These are phyloP conservation scores for Suaeda aralocaspica DNA, from an alignment of 148 eudicot genomes.

Conservation along the genomic window DNA sequence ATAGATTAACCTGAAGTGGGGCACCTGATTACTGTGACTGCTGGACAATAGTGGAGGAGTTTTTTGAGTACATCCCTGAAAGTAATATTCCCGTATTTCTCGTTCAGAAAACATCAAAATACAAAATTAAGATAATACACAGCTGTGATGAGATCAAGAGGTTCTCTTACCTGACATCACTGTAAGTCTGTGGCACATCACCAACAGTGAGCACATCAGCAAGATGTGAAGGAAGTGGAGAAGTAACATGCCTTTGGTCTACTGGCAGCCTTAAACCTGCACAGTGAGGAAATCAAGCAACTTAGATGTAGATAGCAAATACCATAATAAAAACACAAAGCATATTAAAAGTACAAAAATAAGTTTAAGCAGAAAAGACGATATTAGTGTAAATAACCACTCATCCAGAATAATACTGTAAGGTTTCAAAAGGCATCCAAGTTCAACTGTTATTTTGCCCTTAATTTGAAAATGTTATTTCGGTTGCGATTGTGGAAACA, in stretches of 20 bases:
- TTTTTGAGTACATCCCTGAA: conserved; percentile 80
- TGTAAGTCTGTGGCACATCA: conserved; percentile 49
- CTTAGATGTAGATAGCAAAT: not conserved
- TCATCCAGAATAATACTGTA: too few species aligned
- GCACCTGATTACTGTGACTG: conserved; percentile 61
- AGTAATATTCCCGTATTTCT: conserved; percentile 3
- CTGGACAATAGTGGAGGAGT: conserved; percentile 71
- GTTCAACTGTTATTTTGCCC: too few species aligned
- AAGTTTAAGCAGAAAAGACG: conserved; percentile 3
- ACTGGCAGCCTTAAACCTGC: conserved; percentile 70
- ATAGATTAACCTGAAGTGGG: conserved; percentile 59
- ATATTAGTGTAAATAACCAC: not conserved
- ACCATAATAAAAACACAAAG: too few species aligned
- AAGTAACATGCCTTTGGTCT: conserved; percentile 72
- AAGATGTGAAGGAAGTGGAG: conserved; percentile 83
- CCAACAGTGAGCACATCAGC: conserved; percentile 59
- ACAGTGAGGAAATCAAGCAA: not conserved
- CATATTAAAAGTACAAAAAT: not conserved
- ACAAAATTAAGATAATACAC: not conserved
- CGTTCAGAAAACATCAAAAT: conserved; percentile 6
- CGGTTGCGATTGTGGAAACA: too few species aligned
- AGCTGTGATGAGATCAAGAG: conserved; percentile 9
- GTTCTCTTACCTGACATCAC: conserved; percentile 66
- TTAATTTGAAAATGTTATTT: too few species aligned
- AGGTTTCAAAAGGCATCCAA: too few species aligned